Evolutionary conservation across 805 yeast genomes (phyloP), one percentile per base, ranked within the genome.

Genomic region (Kregervanrija delftensis): DNA sequence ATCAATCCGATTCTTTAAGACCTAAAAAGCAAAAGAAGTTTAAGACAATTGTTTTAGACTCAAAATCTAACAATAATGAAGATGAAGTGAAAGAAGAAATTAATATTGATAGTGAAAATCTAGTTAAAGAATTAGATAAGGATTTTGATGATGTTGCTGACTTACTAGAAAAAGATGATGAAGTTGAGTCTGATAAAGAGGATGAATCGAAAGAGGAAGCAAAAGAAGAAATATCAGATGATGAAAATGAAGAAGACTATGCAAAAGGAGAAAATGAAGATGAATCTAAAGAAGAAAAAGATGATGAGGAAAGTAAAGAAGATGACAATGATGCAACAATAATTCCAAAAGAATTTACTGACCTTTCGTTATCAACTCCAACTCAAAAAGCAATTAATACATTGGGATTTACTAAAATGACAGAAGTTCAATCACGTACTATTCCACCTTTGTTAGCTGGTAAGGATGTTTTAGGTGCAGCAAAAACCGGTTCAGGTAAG

Each of bases 401-500:
- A 32, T 86, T 93, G 96, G 97, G 96, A 1, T 93, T 93, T 68
- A 73, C 78, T 11, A 83, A 70, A 42, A 87, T 93, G 97, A 95
- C 99, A 1, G 79, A 82, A 51, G 98, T 93, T 9, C 99, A 93
- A 67, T 83, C 95, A 28, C 81, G 91, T 67, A 89, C 99, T 11
- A 93, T 93, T 45, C 98, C 99, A 6, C 98, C 99, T 10, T 72
- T 93, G 50, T 68, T 95, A 51, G 97, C 98, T 1, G 99, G 99
- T 37, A 79, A 91, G 56, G 99, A 93, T 67, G 98, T 95, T 15
- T 74, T 93, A 44, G 99, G 99, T 54, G 99, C 99, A n/a, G 99
- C 99, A 46, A 91, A 90, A 69, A 93, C 99, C 3, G 99, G 99
- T 44, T 89, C 97, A 1, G 99, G 99, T 63, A 93, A 93, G 70